A percentile compares a stretch with the other conserved stretches of the same genome.
These are phyloP conservation scores for Plasmodium berghei DNA, from an alignment of 169 alveolate species.

Conservation along the genomic window DNA sequence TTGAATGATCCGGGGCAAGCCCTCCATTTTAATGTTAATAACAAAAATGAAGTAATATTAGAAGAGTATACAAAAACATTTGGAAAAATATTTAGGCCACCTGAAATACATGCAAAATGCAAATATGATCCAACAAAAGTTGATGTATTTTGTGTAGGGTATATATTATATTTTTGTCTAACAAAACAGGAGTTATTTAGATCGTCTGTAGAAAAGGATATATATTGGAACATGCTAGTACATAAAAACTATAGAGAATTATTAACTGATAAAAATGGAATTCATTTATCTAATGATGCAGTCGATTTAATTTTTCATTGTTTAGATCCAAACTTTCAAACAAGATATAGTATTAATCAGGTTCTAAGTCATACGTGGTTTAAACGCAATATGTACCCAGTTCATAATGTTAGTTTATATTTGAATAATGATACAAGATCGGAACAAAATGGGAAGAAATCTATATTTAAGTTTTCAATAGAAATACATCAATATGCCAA, in stretches of 20 bases:
- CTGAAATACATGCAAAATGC: conserved; percentile 81
- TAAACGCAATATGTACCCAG: conserved; percentile 24
- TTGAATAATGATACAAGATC: neutral
- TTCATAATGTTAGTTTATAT: conserved; percentile 27
- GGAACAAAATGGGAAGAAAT: neutral
- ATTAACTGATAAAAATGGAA: conserved; percentile 74
- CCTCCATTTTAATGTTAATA: conserved; percentile 41
- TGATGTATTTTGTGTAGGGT: conserved; percentile 86
- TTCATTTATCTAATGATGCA: conserved; percentile 61
- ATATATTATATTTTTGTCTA: conserved; percentile 84
- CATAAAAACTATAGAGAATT: conserved; percentile 47
- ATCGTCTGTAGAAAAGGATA: conserved; percentile 64
- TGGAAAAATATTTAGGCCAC: conserved; percentile 88
- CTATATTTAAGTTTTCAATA: conserved; percentile 14
- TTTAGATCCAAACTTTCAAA: conserved; percentile 72
- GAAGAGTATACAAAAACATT: conserved; percentile 76
- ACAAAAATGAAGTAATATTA: conserved; percentile 32
- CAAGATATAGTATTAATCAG: conserved; percentile 55
- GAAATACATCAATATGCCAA: conserved; percentile 48
- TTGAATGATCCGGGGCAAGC: conserved; percentile 89
- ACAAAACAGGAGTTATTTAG: conserved; percentile 85
- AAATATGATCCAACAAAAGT: conserved; percentile 85
- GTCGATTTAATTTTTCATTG: conserved; percentile 76
- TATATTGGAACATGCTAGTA: conserved; percentile 72
- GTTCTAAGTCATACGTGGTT: conserved; percentile 78